Percentiles rank a stretch among this genome's conserved stretches.
Evolutionary conservation across 768 basidiomycete species (phyloP).

Genomic region (Agrocybe chaxingu): DNA sequence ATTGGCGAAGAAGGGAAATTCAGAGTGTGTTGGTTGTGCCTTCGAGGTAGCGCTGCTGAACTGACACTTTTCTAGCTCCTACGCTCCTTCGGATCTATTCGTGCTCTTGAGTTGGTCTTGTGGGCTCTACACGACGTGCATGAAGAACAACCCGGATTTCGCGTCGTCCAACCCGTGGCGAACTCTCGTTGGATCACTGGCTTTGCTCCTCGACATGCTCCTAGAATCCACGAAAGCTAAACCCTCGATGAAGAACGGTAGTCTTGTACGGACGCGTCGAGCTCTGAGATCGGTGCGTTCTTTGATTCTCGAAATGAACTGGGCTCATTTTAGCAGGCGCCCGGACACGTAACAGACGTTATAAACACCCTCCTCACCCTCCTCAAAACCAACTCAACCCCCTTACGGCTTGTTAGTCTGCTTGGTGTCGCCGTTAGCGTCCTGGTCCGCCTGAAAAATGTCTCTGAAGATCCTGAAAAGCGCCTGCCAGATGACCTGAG

Average conservation of each 20-base stretch:
- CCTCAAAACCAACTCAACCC: slow-evolving; percentile 45
- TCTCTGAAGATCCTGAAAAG: slow-evolving; percentile 38
- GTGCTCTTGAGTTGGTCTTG: slow-evolving; percentile 73
- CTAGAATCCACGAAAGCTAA: slow-evolving; percentile 52
- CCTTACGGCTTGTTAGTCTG: slow-evolving; percentile 43
- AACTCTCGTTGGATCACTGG: slow-evolving; percentile 52
- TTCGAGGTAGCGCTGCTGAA: neutral
- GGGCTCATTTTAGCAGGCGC: slow-evolving; percentile 26
- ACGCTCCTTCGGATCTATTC: slow-evolving; percentile 59
- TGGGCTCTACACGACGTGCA: slow-evolving; percentile 53
- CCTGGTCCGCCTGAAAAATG: slow-evolving; percentile 58
- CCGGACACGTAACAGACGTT: slow-evolving; percentile 41
- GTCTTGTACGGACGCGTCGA: slow-evolving; percentile 58
- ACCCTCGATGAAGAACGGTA: slow-evolving; percentile 56
- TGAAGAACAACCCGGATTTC: slow-evolving; percentile 43
- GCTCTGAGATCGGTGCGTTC: slow-evolving; percentile 60
- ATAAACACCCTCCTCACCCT: slow-evolving; percentile 51
- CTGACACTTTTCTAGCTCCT: slow-evolving; percentile 32
- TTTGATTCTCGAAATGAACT: neutral
- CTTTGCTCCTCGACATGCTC: slow-evolving; percentile 60
- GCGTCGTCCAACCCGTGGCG: slow-evolving; percentile 46
- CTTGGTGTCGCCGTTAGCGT: slow-evolving; percentile 73
- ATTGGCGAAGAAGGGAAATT: slow-evolving; percentile 47
- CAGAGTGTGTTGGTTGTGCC: slow-evolving; percentile 45
- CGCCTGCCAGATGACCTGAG: slow-evolving; percentile 45